Evolutionary conservation across 345 rosid species (phyloP), one percentile per base, ranked within the genome.

Genomic region (Populus nigra): DNA sequence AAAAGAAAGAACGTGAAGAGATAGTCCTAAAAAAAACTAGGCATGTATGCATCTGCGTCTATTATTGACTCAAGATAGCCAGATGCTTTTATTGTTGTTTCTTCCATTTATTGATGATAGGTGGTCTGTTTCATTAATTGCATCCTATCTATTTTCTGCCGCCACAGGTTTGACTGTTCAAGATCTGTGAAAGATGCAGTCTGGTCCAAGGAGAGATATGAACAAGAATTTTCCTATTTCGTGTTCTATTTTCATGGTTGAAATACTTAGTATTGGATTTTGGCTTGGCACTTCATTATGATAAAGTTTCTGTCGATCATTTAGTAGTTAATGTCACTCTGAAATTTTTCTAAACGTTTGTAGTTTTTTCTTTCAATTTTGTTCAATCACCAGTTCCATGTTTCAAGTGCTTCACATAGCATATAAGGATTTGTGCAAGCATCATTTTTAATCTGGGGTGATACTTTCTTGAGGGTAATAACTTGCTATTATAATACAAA

Each of bases 151-250:
- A 29, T 55, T 36, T 74, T 35, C 74, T 41, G 47, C 47, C 0
- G 3, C 62, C 85, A 81, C 92, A 94, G 97, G 97, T 92, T 88
- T 94, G 90, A 91, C 80, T 16, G 97, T 91, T 7, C 92, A 89
- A 79, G 97, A 91, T 43, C 87, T 92, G 78, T 89, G 88, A 92
- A 70, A 18, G 55, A 17, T 20, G 7, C 0, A 18, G 20, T 31
- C 23, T 38, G 47, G 27, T 15, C 63, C 10, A 50, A 65, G 71
- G 71, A 36, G 43, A 20, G 4, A 39, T 66, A 57, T n/a, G 65
- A 68, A 49, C 45, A 69, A 53, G 57, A 2, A 29, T 39, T 71
- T 72, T 73, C 12, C 11, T 11, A 31, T 76, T 9, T 16, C 17
- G 69, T 20, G n/a, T 25, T 59, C 8, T 35, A 7, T 22, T 75